Conservation (phyloP, 2,329 filamentous ascomycete genomes). For the Alternaria solani region DNA sequence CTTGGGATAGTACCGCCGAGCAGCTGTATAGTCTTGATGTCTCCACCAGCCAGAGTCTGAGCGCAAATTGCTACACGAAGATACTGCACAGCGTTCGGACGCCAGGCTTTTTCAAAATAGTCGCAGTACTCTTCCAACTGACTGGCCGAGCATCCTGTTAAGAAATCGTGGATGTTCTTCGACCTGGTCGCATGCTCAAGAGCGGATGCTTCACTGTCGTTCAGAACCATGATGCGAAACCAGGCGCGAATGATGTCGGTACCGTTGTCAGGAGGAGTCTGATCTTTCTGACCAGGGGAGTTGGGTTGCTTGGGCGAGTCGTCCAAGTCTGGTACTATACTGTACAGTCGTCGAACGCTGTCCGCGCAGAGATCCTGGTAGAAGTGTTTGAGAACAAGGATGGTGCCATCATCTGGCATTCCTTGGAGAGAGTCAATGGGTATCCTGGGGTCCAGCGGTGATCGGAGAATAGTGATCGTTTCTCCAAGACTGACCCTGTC, state of each 20-base stretch:
- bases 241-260: constrained; percentile 37
- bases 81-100: constrained; percentile 39
- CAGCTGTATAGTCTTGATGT: constrained; percentile 34
- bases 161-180: constrained; percentile 32
- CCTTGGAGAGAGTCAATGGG: constrained; percentile 29
- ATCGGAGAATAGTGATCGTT: constrained; percentile 33
- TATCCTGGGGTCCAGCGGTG: constrained; percentile 32
- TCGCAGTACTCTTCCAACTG: constrained; percentile 41
- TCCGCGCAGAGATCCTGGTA: constrained; percentile 35
- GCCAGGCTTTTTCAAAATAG: constrained; percentile 43
- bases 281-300: no score
- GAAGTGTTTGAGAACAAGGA: constrained; percentile 40
- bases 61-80: constrained; percentile 40
- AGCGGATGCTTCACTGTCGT: constrained; percentile 37
- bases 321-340: constrained; percentile 30
- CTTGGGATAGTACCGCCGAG: constrained; percentile 38
- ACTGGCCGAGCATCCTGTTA: constrained; percentile 34
- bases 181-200: constrained; percentile 36
- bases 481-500: no score
- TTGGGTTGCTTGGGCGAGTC: no score
- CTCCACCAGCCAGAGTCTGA: constrained; percentile 33
- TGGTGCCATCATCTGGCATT: constrained; percentile 38
- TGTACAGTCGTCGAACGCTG: constrained; percentile 31
- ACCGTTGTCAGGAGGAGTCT: constrained; percentile 19
- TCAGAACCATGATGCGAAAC: constrained; percentile 44